phyloP scores from a whole-genome alignment of 176 grass and related monocot genomes.

The Hordeum vulgare region MorexV3_pseudomolecules_assembly NC_058521.1:73846220-73846719 shows the following conservation, averaged over 20 bases:
- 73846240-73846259: neutral
- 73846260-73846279: neutral
- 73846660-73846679: too few relatives aligned
- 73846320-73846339: neutral
- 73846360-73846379: too few relatives aligned
- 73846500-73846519: neutral
- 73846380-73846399: neutral
- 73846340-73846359: neutral
- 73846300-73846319: neutral
- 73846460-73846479: neutral
- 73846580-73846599: too few relatives aligned
- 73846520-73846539: neutral
- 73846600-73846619: too few relatives aligned
- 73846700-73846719: too few relatives aligned
- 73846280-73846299: neutral
- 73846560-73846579: too few relatives aligned
- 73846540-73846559: too few relatives aligned
- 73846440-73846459: neutral
- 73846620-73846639: too few relatives aligned
- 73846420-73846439: neutral
- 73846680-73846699: too few relatives aligned
- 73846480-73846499: neutral
- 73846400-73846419: neutral
- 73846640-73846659: too few relatives aligned
- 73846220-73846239: neutral